A percentile compares a stretch with the other conserved stretches of the same genome.
Evolutionary conservation across 2,329 filamentous ascomycete species (phyloP).

Genomic region (Penicillium fuscoglaucum): DNA sequence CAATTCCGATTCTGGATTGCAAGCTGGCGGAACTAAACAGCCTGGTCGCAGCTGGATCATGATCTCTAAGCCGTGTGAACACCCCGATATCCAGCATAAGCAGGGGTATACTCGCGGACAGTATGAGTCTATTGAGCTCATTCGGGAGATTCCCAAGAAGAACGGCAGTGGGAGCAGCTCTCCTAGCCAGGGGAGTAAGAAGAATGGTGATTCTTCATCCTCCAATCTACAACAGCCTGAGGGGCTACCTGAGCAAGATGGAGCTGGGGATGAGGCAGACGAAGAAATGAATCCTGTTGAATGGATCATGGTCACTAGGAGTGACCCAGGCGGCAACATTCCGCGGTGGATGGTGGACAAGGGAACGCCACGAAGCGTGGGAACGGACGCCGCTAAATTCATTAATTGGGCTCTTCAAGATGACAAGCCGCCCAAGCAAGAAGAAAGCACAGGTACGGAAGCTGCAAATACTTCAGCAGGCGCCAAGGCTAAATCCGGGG

Average conservation of each 20-base stretch:
- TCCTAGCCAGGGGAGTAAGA: slow-evolving; percentile 26
- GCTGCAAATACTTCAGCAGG: background rate
- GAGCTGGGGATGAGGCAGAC: slow-evolving; percentile 37
- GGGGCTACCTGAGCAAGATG: slow-evolving; percentile 31
- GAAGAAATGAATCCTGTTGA: slow-evolving; percentile 68
- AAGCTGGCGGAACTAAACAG: slow-evolving; percentile 23
- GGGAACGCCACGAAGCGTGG: slow-evolving; percentile 78
- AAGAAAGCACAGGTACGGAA: background rate
- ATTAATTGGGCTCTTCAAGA: slow-evolving; percentile 70
- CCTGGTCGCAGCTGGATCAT: slow-evolving; percentile 74
- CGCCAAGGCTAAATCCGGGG: background rate
- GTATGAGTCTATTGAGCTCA: slow-evolving; percentile 90
- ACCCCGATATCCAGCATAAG: slow-evolving; percentile 69
- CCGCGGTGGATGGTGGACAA: slow-evolving; percentile 90
- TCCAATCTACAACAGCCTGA: slow-evolving; percentile 29
- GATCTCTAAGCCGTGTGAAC: slow-evolving; percentile 78
- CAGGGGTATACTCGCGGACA: slow-evolving; percentile 76
- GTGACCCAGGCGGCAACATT: slow-evolving; percentile 84
- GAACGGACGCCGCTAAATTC: slow-evolving; percentile 77
- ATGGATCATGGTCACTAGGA: slow-evolving; percentile 91
- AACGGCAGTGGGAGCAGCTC: slow-evolving; percentile 17
- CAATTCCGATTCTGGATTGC: slow-evolving; percentile 56
- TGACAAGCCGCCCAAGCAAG: slow-evolving; percentile 45
- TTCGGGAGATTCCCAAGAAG: slow-evolving; percentile 69
- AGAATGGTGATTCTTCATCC: slow-evolving; percentile 38